phyloP scores from a whole-genome alignment of 768 basidiomycete species.

The Amanita pseudoporphyria region DNA sequence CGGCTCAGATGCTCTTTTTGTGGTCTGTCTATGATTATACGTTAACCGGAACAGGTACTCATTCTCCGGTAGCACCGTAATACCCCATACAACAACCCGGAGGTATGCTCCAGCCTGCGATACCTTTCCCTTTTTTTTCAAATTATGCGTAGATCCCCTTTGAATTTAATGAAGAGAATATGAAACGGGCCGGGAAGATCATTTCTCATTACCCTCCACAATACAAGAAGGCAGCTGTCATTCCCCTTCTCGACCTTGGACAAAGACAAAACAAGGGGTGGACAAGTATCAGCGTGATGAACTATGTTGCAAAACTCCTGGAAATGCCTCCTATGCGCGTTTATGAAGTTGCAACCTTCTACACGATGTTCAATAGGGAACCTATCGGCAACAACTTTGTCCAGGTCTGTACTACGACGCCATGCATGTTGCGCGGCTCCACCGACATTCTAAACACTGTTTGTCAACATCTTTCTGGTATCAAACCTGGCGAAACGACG shows the following conservation, averaged over 20 bases:
- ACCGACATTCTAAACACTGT: slow-evolving; percentile 84
- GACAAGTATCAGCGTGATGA: slow-evolving; percentile 99
- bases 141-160: slow-evolving; percentile 66
- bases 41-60: slow-evolving; percentile 7
- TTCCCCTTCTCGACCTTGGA: slow-evolving; percentile 91
- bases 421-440: slow-evolving; percentile 92
- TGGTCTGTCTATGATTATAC: slow-evolving; percentile 42
- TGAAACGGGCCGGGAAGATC: slow-evolving; percentile 81
- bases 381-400: slow-evolving; percentile 92
- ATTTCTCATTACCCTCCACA: slow-evolving; percentile 92
- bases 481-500: slow-evolving; percentile 88
- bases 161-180: slow-evolving; percentile 71
- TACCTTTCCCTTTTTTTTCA: slow-evolving; percentile 3
- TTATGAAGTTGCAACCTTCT: slow-evolving; percentile 98
- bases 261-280: slow-evolving; percentile 98
- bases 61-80: slow-evolving; percentile 71
- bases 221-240: slow-evolving; percentile 98
- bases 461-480: slow-evolving; percentile 70
- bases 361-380: slow-evolving; percentile 99
- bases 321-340: slow-evolving; percentile 98
- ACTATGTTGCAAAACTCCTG: slow-evolving; percentile 88
- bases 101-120: slow-evolving; percentile 31
- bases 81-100: slow-evolving; percentile 89
- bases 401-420: slow-evolving; percentile 98
- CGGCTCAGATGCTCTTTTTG: slow-evolving; percentile 78